Evolutionary conservation across 73 alveolate species (phyloP).

Genomic region (Paramecium tetraurelia): DNA sequence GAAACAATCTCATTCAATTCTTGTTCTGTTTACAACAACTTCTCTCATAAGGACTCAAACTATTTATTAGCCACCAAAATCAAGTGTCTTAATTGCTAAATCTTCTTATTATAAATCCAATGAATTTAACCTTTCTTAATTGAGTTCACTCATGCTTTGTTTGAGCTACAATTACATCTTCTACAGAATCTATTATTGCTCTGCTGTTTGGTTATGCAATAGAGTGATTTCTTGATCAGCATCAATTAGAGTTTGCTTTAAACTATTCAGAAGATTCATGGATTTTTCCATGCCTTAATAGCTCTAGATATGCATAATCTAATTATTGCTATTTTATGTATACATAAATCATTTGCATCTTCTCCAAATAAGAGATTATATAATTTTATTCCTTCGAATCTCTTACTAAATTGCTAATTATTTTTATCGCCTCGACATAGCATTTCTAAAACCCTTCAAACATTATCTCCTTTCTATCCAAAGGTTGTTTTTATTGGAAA

Average conservation of each 20-base stretch:
- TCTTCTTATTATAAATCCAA: background rate
- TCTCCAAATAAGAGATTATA: background rate
- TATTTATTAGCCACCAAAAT: constrained; percentile 20
- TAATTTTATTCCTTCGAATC: background rate
- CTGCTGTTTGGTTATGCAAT: background rate
- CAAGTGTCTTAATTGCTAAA: background rate
- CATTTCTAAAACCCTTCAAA: constrained; percentile 31
- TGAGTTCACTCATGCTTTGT: background rate
- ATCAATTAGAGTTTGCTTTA: constrained; percentile 1
- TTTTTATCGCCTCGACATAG: background rate
- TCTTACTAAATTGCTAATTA: background rate
- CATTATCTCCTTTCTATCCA: constrained; percentile 31
- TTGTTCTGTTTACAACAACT: background rate
- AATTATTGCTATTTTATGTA: background rate
- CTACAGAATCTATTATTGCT: background rate
- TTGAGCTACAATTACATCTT: background rate
- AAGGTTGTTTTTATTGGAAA: background rate
- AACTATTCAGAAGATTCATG: background rate
- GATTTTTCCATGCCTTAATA: constrained; percentile 30
- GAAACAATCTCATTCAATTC: background rate
- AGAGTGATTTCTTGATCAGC: constrained; percentile 28
- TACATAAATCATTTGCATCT: constrained; percentile 47
- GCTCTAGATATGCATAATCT: constrained; percentile 7
- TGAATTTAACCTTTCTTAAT: background rate
- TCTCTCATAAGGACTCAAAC: constrained; percentile 1